Conservation (phyloP, 1,284 basidiomycete genomes). For the Cryptococcus maquisensis region DNA sequence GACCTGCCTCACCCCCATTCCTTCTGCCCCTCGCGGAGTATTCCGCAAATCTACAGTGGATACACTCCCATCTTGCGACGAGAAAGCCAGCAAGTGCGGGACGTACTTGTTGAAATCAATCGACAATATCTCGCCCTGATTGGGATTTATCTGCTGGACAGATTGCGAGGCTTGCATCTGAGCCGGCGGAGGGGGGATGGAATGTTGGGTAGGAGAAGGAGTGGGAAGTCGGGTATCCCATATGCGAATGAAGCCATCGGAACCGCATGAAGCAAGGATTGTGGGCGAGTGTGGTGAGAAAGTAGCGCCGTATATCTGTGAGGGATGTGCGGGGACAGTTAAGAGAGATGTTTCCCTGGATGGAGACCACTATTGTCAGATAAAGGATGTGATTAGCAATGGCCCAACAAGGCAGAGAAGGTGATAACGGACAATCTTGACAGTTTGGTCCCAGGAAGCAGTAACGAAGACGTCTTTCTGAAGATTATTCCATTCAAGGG, state of each 20-base stretch:
- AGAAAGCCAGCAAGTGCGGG: conserved; percentile 51
- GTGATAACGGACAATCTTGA: conserved; percentile 72
- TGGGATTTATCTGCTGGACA: not conserved
- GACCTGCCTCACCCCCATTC: conserved; percentile 7
- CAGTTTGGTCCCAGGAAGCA: conserved; percentile 84
- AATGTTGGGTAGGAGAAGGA: not conserved
- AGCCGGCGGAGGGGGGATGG: not conserved
- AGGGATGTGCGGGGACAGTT: conserved; percentile 64
- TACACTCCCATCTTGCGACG: conserved; percentile 51
- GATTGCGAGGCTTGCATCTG: not conserved
- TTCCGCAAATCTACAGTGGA: conserved; percentile 50
- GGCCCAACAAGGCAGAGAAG: not conserved
- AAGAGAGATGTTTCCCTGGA: conserved; percentile 69
- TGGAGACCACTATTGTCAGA: conserved; percentile 71
- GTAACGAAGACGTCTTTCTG: conserved; percentile 86
- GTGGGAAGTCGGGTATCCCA: conserved; percentile 68
- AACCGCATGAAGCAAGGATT: conserved; percentile 73
- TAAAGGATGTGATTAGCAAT: not conserved
- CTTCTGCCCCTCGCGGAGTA: conserved; percentile 16
- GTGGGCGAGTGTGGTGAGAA: conserved; percentile 89
- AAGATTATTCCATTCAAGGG: conserved; percentile 95
- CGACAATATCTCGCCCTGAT: conserved; percentile 28
- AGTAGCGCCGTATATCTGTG: conserved; percentile 74
- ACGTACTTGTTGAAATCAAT: conserved; percentile 59
- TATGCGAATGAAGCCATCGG: conserved; percentile 74